Evolutionary conservation across 2,329 filamentous ascomycete genomes (phyloP), one percentile per base, ranked within the genome.

Genomic region (Colletotrichum sp.): DNA sequence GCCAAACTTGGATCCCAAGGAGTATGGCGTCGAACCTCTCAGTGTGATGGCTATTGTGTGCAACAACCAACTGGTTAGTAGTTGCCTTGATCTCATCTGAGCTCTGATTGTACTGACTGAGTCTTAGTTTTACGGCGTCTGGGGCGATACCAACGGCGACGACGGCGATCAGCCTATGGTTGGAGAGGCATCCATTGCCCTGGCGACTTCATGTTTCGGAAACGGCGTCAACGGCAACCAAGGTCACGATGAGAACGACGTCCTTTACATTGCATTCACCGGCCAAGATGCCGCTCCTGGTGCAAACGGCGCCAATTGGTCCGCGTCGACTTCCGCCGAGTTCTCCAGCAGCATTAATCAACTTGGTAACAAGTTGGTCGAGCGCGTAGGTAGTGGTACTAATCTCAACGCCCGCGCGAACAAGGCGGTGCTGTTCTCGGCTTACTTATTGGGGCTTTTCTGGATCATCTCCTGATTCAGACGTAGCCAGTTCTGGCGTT

Each of bases 211-310:
- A 24, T 93, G 91, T 80, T 93, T 87, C 79, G 90, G 90, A 4
- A 82, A 84, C 7, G 80, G 80, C 2, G 83, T 93, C 36, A 90
- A 83, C 48, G 92, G 91, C 4, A 83, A 92, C 80, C 85, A 82
- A 69, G 92, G 92, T 2, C 88, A 93, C 80, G 86, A 86, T 55
- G 82, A 84, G 18, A 86, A 90, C 38, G 91, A 94, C 80, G 90
- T 93, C 0, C 81, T 94, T 43, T 93, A 90, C 81, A 85, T 94
- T 64, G 92, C 90, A 0, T 94, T 94, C 79, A 85, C 85, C 0
- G 91, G 91, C 3, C 71, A 81, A 0, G 87, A 89, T 7, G 91
- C 92, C 1, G 89, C 92, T 1, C 90, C 91, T 0, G 91, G 91
- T 2, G 82, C 84, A 14, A 80, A 82, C 3, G 86, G 86, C 24